Evolutionary conservation across 441 rosid species (phyloP).

Genomic region (Aleurites moluccanus): DNA sequence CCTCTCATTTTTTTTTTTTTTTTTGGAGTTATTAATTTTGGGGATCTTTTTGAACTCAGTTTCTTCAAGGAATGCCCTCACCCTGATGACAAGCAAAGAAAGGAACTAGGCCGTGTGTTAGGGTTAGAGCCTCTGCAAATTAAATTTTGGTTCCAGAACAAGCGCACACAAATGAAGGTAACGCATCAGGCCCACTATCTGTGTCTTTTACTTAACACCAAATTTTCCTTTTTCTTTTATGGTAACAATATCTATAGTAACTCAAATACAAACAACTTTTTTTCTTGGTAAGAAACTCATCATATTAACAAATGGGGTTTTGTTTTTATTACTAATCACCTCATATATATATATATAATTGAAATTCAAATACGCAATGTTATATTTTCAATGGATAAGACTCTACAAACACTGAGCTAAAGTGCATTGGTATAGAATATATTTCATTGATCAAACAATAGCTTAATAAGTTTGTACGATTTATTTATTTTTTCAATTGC

Average conservation of each 20-base stretch:
- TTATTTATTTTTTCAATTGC: neutral
- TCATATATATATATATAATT: no score
- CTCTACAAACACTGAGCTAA: no score
- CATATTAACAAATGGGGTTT: no score
- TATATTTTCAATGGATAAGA: no score
- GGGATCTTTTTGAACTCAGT: conserved; percentile 29
- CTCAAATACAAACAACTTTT: neutral
- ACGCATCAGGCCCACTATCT: neutral
- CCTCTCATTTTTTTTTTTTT: neutral
- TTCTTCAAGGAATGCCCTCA: conserved; percentile 96
- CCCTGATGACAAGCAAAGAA: conserved; percentile 96
- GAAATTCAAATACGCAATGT: no score
- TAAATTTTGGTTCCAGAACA: conserved; percentile 99
- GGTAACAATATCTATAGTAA: neutral
- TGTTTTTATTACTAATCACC: no score
- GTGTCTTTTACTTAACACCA: neutral
- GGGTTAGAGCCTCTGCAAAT: conserved; percentile 88
- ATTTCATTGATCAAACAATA: no score
- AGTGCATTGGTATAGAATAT: no score
- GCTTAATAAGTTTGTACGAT: neutral
- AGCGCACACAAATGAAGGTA: conserved; percentile 99
- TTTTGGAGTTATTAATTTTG: conserved; percentile 7
- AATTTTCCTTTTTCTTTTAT: neutral
- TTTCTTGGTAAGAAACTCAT: neutral
- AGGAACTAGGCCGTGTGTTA: conserved; percentile 78